These are phyloP conservation scores for Bipolaris bicolor DNA, from an alignment of 2,329 filamentous ascomycete genomes.

Conservation along the genomic window DNA sequence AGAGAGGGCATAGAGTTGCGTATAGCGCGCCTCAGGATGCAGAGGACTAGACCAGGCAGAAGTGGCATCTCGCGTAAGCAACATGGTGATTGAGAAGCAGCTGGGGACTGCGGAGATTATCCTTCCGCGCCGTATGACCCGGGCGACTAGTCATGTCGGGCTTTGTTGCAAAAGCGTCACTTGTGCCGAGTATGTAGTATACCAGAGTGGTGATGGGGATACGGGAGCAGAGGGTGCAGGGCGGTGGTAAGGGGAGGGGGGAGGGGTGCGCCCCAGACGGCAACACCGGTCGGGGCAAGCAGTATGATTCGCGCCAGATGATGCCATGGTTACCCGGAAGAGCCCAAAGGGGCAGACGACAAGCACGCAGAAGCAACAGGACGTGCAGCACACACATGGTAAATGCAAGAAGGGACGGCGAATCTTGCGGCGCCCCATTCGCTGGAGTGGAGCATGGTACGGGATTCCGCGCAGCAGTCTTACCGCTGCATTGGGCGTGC, in stretches of 20 bases:
- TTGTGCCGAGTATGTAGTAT: slow-evolving; percentile 16
- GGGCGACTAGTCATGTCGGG: slow-evolving; percentile 20
- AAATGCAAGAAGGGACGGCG: slow-evolving; percentile 3
- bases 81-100: slow-evolving; percentile 17
- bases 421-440: slow-evolving; percentile 7
- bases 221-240: neutral
- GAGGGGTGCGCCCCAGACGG: neutral
- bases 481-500: slow-evolving; percentile 15
- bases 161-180: slow-evolving; percentile 20
- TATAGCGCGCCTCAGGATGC: slow-evolving; percentile 14
- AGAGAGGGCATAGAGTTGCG: slow-evolving; percentile 3
- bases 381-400: slow-evolving; percentile 3
- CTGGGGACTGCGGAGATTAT: slow-evolving; percentile 27
- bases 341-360: slow-evolving; percentile 10
- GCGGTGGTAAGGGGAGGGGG: neutral
- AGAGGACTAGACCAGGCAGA: slow-evolving; percentile 18
- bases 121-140: slow-evolving; percentile 7
- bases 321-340: neutral
- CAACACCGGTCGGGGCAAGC: neutral
- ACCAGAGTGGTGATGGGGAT: slow-evolving; percentile 13
- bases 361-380: slow-evolving; percentile 16
- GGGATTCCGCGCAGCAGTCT: slow-evolving; percentile 13
- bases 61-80: slow-evolving; percentile 31
- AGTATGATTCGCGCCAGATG: neutral
- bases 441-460: slow-evolving; percentile 16